A percentile compares a stretch with the other conserved stretches of the same genome.
Conservation (phyloP, 202 grass and related monocot species). For the Zoysia matrella region DNA sequence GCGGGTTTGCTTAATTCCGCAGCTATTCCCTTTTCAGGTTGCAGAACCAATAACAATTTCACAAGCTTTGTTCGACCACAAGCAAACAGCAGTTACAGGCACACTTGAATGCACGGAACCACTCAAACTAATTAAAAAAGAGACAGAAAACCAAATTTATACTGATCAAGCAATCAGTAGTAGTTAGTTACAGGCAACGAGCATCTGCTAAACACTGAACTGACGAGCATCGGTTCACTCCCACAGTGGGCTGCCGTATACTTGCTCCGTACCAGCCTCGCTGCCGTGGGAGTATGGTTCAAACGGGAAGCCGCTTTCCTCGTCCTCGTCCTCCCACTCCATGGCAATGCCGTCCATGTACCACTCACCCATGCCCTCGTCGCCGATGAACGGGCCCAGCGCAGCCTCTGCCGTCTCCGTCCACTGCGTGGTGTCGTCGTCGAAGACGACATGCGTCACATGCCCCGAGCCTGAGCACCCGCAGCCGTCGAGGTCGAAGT, state of each 20-base stretch:
- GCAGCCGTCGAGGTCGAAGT: slow-evolving; percentile 35
- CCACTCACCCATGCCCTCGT: slow-evolving; percentile 39
- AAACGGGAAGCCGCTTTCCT: slow-evolving; percentile 30
- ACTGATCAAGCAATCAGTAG: not conserved
- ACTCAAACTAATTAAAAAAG: not conserved
- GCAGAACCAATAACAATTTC: not conserved
- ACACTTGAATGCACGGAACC: no score
- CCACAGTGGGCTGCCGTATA: slow-evolving; percentile 43
- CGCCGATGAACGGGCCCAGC: slow-evolving; percentile 22
- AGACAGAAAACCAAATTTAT: not conserved
- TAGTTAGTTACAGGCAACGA: not conserved
- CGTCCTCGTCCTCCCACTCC: slow-evolving; percentile 43
- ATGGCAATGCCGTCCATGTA: slow-evolving; percentile 56
- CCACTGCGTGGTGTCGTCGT: slow-evolving; percentile 38
- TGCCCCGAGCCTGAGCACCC: slow-evolving; percentile 2
- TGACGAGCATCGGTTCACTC: slow-evolving; percentile 26
- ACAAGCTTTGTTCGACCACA: not conserved
- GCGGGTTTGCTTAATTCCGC: not conserved
- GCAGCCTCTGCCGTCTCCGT: slow-evolving; percentile 24
- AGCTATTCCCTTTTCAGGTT: not conserved
- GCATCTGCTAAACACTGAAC: not conserved
- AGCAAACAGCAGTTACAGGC: not conserved
- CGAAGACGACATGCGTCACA: slow-evolving; percentile 25
- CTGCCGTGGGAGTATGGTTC: slow-evolving; percentile 21
- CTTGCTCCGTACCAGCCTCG: slow-evolving; percentile 42